These are phyloP conservation scores for Microcos paniculata DNA, from an alignment of 345 rosid genomes.

Conservation along the genomic window DNA sequence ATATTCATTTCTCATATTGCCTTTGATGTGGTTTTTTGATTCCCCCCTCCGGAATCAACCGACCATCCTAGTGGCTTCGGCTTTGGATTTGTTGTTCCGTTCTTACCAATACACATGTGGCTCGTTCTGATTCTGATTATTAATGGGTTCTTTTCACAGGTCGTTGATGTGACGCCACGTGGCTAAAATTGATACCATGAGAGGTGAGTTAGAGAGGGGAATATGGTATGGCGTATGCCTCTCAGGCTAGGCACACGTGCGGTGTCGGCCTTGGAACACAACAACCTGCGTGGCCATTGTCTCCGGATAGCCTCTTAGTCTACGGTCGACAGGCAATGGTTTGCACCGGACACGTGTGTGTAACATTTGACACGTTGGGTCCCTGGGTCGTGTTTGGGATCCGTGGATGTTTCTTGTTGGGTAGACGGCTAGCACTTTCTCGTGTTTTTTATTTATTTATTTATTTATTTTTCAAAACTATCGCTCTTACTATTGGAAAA, in stretches of 20 bases:
- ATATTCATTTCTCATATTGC: not conserved
- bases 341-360: too few relatives aligned
- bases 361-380: not conserved
- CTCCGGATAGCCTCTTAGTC: not conserved
- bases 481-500: not conserved
- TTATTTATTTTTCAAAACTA: too few relatives aligned
- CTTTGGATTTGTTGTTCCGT: not conserved
- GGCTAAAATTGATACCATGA: not conserved
- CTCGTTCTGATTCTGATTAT: not conserved
- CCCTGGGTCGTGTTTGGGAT: not conserved
- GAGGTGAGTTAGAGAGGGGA: too few relatives aligned
- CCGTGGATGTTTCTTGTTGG: slow-evolving; percentile 30
- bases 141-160: not conserved
- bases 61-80: not conserved
- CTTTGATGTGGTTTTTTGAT: not conserved
- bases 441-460: too few relatives aligned
- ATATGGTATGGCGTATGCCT: too few relatives aligned
- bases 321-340: not conserved
- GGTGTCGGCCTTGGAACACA: slow-evolving; percentile 11
- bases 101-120: not conserved
- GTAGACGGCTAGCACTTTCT: slow-evolving; percentile 20
- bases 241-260: slow-evolving; percentile 14
- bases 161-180: not conserved
- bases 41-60: not conserved
- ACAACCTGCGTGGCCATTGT: slow-evolving; percentile 18